Evolutionary conservation across 345 rosid genomes (phyloP), one percentile per base, ranked within the genome.

Genomic region (Citrus medica): DNA sequence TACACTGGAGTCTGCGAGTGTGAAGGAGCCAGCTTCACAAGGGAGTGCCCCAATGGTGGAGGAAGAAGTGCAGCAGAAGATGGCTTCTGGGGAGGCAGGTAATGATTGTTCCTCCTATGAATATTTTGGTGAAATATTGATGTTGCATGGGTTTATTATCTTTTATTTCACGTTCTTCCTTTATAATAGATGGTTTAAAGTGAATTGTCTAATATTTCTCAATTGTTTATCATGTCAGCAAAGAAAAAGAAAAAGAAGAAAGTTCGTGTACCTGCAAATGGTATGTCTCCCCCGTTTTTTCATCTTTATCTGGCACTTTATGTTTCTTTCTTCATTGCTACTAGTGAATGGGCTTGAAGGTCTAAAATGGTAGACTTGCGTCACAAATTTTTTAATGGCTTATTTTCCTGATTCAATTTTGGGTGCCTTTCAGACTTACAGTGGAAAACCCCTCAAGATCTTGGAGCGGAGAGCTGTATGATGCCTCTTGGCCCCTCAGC

Each of bases 201-300:
- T 16, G 27, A 22, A 27, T 56, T 42, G 24, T 40, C 33, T 56
- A 30, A 68, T 64, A 27, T 5, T 12, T 13, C 32, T 25, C 79
- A 67, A 69, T 32, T 38, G 82, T 74, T 66, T 73, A 21, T 64
- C 76, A 78, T 77, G 61, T 66, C 89, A 94, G 99, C 86, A 79
- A 94, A 86, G 88, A 92, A 88, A 79, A 96, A 81, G 90, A 96
- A 90, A 78, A 94, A 90, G 87, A 96, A 92, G 89, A 96, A 92
- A 82, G 86, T 81, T 5, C 92, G 90, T 35, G 56, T 77, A 86
- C 90, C 97, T 71, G 83, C 85, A 76, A 90, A 85, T 75, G 78
- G 78, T 75, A 64, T 13, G 76, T 67, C 67, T 75, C 58, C 74
- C 53, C 69, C 65, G 33, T 66, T 69, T 28, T 33, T 66, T 81